Conservation (phyloP, 1,284 basidiomycete species). For the Ceratorhiza oryzae-sativae region DNA sequence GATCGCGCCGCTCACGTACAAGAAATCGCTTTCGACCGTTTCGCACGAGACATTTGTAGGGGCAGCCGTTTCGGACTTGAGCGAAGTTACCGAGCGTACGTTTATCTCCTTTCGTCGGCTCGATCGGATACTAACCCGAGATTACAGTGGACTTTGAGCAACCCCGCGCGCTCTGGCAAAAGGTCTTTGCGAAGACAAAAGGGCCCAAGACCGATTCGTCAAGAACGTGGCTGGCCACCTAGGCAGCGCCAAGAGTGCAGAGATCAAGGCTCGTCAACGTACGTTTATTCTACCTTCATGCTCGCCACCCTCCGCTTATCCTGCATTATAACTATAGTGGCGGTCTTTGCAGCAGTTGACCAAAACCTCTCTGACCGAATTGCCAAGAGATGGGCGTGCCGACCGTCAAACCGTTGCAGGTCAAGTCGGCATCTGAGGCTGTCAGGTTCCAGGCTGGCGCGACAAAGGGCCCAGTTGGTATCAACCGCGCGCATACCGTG, state of each 20-base stretch:
- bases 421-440: constrained; percentile 67
- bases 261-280: constrained; percentile 74
- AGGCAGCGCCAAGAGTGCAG: constrained; percentile 66
- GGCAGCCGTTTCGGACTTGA: constrained; percentile 74
- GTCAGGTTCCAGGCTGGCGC: constrained; percentile 54
- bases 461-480: not conserved
- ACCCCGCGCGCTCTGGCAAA: constrained; percentile 78
- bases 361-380: constrained; percentile 75
- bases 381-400: constrained; percentile 71
- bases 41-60: constrained; percentile 81
- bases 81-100: constrained; percentile 79
- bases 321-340: constrained; percentile 57
- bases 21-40: constrained; percentile 54
- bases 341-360: constrained; percentile 80
- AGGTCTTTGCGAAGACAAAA: constrained; percentile 71
- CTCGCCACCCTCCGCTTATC: not conserved
- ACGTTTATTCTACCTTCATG: constrained; percentile 48
- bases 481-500: constrained; percentile 11
- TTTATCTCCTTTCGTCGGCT: constrained; percentile 40
- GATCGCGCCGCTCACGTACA: constrained; percentile 68
- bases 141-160: constrained; percentile 86
- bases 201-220: constrained; percentile 73
- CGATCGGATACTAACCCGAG: not conserved
- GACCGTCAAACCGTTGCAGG: constrained; percentile 65
- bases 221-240: constrained; percentile 81